Percentiles rank a stretch among this genome's conserved stretches.
Evolutionary conservation across 140 eudicot species (phyloP).

Genomic region (Erigeron philadelphicus): DNA sequence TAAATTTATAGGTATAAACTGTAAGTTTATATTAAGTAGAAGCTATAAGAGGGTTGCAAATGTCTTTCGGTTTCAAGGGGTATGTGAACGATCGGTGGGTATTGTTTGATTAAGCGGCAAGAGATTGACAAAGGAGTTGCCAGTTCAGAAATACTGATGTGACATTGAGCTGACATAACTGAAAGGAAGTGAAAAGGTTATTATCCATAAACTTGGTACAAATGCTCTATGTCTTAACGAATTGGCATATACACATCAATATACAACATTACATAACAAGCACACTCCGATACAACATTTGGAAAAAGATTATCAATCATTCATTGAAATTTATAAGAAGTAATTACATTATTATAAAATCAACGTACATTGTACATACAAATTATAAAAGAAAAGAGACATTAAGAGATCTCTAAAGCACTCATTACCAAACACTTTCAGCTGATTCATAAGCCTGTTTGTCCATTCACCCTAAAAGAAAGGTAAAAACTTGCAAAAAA

Average conservation of each 20-base stretch:
- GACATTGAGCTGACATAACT: too few species aligned
- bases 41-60: too few species aligned
- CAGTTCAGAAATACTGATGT: too few species aligned
- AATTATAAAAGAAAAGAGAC: slow-evolving; percentile 32
- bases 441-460: slow-evolving; percentile 34
- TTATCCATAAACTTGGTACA: neutral
- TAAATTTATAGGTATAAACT: too few species aligned
- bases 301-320: neutral
- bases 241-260: neutral
- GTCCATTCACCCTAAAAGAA: slow-evolving; percentile 34
- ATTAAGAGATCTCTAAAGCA: slow-evolving; percentile 37
- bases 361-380: slow-evolving; percentile 30
- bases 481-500: slow-evolving; percentile 33
- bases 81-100: too few species aligned
- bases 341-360: slow-evolving; percentile 25
- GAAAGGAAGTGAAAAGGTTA: too few species aligned
- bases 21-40: too few species aligned
- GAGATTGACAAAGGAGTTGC: too few species aligned
- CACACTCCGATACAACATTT: too few species aligned
- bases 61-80: too few species aligned
- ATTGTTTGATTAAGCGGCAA: too few species aligned
- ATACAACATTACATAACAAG: neutral
- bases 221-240: neutral
- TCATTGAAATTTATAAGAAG: slow-evolving; percentile 5
- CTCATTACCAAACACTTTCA: slow-evolving; percentile 32